Conservation (phyloP, 371 early-diverging fungal species). For the Rhizopus arrhizus region DNA sequence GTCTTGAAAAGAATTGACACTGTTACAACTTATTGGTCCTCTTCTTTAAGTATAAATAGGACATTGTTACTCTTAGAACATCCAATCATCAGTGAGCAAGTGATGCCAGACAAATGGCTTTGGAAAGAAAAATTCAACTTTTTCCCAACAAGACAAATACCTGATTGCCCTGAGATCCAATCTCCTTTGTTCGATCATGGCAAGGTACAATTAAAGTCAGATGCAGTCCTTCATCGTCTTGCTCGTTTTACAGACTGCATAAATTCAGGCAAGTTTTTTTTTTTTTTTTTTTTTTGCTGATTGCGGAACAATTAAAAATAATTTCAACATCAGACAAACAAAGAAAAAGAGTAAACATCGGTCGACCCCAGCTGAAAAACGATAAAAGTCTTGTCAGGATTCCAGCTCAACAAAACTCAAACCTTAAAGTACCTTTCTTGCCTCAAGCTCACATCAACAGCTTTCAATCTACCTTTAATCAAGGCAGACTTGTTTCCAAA, state of each 20-base stretch:
- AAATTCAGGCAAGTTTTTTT: neutral
- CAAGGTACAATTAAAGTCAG: neutral
- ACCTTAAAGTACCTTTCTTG: constrained; percentile 2
- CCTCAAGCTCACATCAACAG: constrained; percentile 6
- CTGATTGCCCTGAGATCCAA: neutral
- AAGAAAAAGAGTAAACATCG: neutral
- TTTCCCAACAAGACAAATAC: neutral
- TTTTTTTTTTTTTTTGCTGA: neutral
- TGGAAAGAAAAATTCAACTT: constrained; percentile 18
- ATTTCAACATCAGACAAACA: neutral
- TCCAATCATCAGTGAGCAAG: neutral
- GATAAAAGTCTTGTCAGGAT: too few species aligned
- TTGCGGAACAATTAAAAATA: neutral
- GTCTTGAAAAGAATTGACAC: constrained; percentile 10
- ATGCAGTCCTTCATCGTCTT: neutral
- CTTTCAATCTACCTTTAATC: neutral
- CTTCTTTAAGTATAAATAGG: neutral
- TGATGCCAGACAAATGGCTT: neutral
- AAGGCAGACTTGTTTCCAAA: neutral
- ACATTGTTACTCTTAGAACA: neutral
- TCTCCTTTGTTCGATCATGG: neutral
- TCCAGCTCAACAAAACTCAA: neutral
- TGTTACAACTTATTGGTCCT: constrained; percentile 8
- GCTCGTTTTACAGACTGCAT: neutral
- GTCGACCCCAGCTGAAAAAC: too few species aligned